phyloP scores from a whole-genome alignment of 177 flowering plant species.

The Telopea speciosissima region DNA sequence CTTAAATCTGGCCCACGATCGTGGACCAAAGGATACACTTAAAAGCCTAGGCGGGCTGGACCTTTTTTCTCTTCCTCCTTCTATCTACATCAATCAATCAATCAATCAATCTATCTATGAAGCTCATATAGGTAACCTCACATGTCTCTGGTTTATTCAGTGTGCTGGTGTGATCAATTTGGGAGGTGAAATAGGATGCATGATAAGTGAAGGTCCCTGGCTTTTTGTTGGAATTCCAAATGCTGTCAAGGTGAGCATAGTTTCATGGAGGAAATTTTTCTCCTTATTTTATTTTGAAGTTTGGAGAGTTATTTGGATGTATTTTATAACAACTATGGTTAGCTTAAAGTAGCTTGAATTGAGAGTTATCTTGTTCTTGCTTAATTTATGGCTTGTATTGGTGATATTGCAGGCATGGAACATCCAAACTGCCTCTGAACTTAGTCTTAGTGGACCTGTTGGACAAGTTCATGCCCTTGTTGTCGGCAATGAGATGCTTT shows the following conservation, averaged over 20 bases:
- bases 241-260: conserved; percentile 54
- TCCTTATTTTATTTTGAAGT: not conserved
- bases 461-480: conserved; percentile 90
- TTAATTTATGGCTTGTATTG: conserved; percentile 8
- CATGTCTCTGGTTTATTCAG: conserved; percentile 21
- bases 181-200: conserved; percentile 78
- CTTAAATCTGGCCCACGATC: too few relatives aligned
- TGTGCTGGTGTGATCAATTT: conserved; percentile 48
- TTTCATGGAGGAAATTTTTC: not conserved
- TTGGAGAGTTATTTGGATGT: not conserved
- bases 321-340: not conserved
- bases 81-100: not conserved
- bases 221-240: conserved; percentile 77
- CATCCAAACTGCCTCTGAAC: conserved; percentile 48
- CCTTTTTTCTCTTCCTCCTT: too few relatives aligned
- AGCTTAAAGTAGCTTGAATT: not conserved
- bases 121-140: not conserved
- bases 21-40: too few relatives aligned
- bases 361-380: not conserved
- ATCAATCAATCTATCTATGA: not conserved
- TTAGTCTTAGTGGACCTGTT: conserved; percentile 70
- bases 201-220: conserved; percentile 99
- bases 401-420: conserved; percentile 76
- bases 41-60: too few relatives aligned
- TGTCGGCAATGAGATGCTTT: conserved; percentile 78